phyloP scores from a whole-genome alignment of 1,284 basidiomycete genomes.

The Boletus putidus region DNA sequence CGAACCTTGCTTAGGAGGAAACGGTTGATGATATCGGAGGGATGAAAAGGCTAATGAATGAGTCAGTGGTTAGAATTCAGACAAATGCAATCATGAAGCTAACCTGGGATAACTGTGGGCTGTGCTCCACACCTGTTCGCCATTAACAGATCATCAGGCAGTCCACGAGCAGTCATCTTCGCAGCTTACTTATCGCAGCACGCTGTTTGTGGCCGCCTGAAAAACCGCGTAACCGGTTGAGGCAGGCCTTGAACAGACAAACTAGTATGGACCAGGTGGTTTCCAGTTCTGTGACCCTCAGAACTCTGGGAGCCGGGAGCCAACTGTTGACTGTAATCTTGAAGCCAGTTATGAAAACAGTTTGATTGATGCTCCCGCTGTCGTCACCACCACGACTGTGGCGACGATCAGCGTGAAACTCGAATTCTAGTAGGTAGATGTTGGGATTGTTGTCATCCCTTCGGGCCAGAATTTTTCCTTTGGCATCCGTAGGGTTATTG shows the following conservation, averaged over 20 bases:
- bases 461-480: not conserved
- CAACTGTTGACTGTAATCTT: not conserved
- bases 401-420: no score
- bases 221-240: not conserved
- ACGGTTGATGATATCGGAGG: conserved; percentile 1
- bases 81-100: not conserved
- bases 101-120: not conserved
- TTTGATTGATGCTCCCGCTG: not conserved
- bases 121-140: not conserved
- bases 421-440: no score
- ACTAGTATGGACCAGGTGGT: not conserved
- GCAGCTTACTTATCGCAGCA: not conserved
- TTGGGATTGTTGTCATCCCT: not conserved
- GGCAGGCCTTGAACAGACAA: not conserved
- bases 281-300: not conserved
- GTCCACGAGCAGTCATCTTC: not conserved
- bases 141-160: not conserved
- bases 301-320: not conserved
- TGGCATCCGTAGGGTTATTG: not conserved
- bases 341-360: not conserved
- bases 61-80: not conserved
- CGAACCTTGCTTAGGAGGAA: not conserved
- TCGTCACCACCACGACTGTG: no score
- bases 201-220: not conserved
- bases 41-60: conserved; percentile 1